Conservation (phyloP, 441 rosid species). For the Adansonia grandidieri region DNA sequence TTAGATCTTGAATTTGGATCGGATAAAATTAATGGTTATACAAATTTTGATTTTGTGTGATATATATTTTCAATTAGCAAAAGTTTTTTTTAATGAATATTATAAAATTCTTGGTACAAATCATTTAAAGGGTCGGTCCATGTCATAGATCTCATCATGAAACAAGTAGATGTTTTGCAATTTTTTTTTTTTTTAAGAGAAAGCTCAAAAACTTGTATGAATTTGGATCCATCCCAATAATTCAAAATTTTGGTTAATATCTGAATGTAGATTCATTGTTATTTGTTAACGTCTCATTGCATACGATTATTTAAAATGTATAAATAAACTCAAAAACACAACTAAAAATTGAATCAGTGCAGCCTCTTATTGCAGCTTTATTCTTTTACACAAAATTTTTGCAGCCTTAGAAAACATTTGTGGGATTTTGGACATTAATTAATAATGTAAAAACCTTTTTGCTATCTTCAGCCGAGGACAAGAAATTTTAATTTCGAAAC, state of each 20-base stretch:
- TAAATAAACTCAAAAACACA: too few species aligned
- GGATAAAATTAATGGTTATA: not conserved
- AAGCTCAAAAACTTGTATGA: not conserved
- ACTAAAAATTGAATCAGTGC: too few species aligned
- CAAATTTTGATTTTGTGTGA: conserved; percentile 12
- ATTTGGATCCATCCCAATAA: not conserved
- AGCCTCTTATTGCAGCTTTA: too few species aligned
- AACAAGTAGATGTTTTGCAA: not conserved
- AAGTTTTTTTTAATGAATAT: not conserved
- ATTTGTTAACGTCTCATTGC: not conserved
- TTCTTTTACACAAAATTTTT: too few species aligned
- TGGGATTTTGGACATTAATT: too few species aligned
- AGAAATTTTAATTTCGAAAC: too few species aligned
- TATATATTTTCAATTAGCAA: conserved; percentile 1
- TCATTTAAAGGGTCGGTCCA: conserved; percentile 1
- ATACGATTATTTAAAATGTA: not conserved
- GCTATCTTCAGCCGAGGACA: too few species aligned
- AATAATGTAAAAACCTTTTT: too few species aligned
- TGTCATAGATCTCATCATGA: conserved; percentile 41
- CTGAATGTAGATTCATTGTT: not conserved
- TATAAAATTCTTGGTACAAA: conserved; percentile 8
- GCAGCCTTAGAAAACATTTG: too few species aligned
- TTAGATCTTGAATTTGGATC: conserved; percentile 21
- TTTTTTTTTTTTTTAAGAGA: not conserved
- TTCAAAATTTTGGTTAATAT: not conserved